Evolutionary conservation across 169 alveolate genomes (phyloP), one percentile per base, ranked within the genome.

Genomic region (Theileria orientalis): DNA sequence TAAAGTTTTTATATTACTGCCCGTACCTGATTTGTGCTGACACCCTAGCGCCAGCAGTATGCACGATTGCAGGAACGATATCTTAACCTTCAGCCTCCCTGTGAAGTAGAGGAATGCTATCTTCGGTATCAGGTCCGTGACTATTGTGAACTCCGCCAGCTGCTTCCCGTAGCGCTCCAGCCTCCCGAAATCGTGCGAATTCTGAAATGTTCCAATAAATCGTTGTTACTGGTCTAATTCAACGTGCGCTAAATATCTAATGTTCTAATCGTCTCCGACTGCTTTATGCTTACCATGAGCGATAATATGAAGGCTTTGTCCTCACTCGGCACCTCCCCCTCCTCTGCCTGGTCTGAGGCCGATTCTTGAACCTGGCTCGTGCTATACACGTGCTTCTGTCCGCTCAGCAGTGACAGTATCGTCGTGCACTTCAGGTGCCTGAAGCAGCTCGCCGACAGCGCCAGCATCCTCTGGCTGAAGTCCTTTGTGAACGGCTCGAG

Each of bases 61-160:
- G 30, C 70, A 83, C 19, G 74, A 60, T 69, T 82, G 89, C 71
- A 82, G 41, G 37, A 64, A 73, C 2, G 89, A 74, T 32, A 82
- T 57, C 30, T 69, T 51, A 0, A 82, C 33, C 27, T 68, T 72
- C 23, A 82, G 37, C 42, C 66, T 74, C 61, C 71, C 75, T 72
- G 60, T 72, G 33, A 82, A 82, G 33, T 69, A 76, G 35, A 82
- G 44, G 41, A 57, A 69, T 56, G 82, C 56, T 25, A 82, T 46
- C 42, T 59, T n/a, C 25, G 89, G 89, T 52, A 82, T 35, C 68
- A 82, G 62, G 67, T 82, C 89, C 23, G 85, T 72, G 25, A 82
- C 72, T 25, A 74, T 49, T 13, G 85, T 82, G 59, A 82, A 74
- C 68, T 82, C 85, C 16, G 89, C 84, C 16, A 82, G 54, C 46